Conservation (phyloP, 1,284 basidiomycete species). For the Rhodotorula sp. region DNA sequence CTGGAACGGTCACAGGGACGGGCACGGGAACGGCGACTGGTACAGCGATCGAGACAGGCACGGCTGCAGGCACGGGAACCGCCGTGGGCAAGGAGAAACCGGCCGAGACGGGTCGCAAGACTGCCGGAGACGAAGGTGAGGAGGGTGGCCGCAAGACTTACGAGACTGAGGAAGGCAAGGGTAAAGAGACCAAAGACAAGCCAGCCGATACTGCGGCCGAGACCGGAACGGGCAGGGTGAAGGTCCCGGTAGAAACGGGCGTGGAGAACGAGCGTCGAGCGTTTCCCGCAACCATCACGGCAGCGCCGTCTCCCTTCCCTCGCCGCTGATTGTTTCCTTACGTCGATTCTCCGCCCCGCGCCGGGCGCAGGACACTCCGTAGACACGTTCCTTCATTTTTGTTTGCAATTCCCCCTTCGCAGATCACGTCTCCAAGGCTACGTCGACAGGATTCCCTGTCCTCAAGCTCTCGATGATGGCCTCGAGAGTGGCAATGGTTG, state of each 20-base stretch:
- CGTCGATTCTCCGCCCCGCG: no score
- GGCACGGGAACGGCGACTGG: background rate
- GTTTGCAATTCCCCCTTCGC: background rate
- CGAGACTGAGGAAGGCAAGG: no score
- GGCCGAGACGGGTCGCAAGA: no score
- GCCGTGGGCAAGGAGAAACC: no score
- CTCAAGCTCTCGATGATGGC: constrained; percentile 14
- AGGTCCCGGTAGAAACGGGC: no score
- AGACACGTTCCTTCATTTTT: background rate
- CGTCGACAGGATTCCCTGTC: constrained; percentile 15
- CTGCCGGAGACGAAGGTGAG: no score
- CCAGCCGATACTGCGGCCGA: no score
- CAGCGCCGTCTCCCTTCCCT: background rate
- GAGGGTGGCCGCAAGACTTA: no score
- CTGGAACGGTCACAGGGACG: background rate
- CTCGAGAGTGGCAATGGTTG: constrained; percentile 21
- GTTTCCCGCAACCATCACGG: background rate
- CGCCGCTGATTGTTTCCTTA: background rate
- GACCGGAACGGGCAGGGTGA: background rate
- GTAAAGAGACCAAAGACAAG: no score
- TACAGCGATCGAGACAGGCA: background rate
- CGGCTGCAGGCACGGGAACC: no score
- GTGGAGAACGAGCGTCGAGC: background rate
- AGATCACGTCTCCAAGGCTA: background rate
- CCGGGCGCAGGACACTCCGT: background rate